Base-by-base conservation (phyloP, 768 basidiomycete genomes). In the Thelephora ganbajun region DNA sequence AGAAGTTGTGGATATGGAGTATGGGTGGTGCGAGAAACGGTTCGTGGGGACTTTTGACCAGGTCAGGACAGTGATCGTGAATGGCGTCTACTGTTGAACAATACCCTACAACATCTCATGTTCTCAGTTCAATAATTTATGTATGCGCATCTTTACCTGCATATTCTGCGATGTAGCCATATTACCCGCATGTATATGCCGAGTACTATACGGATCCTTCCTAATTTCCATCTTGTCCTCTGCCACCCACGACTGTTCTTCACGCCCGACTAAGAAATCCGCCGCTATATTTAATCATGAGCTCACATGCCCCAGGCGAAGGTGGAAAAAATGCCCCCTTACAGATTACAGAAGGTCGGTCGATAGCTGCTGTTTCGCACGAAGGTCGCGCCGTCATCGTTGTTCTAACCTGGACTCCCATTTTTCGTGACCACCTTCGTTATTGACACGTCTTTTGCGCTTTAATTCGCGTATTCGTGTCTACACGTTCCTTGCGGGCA, bases 311-410 rank as follows among this genome's bases (percentile, higher is more conserved):
- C 26, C 26, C 26, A 30, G 26, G 26, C 9, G 26, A 30, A 30
- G 26, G 26, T 19, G 49, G 53, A 44, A 53, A 53, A 46, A 20
- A 50, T 33, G 54, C 48, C 14, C 54, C 57, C 5, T 52, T 57
- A n/a, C 51, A 56, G 43, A 61, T 61, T 35, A 61, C 59, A 26
- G 59, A 60, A 58, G 59, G 59, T 56, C 33, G 42, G 52, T 33
- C 36, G 22, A 11, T 42, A 13, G 30, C n/a, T 33, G 23, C 26
- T 30, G 26, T 9, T 30, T 30, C 26, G 26, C 26, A 9, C 9
- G 26, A 9, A 30, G n/a, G 9, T 30, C 26, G 9, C 9, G 26
- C 9, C 26, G 26, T 30, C 26, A 30, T 9, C 26, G 26, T 30
- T 30, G 26, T 30, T 30, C 26, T 30, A 9, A 30, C 26, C 26